Base-by-base conservation (phyloP, 306 rosid genomes). In the Begonia loranthoides region DNA sequence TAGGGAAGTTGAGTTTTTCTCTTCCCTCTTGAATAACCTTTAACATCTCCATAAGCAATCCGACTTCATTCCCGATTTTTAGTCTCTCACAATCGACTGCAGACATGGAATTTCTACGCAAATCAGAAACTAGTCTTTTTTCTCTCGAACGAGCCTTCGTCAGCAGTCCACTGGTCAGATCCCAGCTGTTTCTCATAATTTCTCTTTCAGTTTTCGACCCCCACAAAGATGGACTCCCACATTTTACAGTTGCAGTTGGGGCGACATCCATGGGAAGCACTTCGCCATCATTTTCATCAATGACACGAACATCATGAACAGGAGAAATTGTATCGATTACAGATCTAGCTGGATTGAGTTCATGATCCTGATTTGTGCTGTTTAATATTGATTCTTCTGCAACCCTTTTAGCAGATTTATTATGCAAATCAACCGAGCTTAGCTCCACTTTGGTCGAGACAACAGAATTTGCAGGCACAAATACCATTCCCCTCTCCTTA, bases 41-140 rank as follows among this genome's bases (percentile, higher is more conserved):
- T 15, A 76, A 55, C 70, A 79, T 62, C 60, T 69, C 79, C 45
- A 68, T 64, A 15, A 72, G 79, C 83, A 66, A 70, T 56, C 66
- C 83, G 12, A 76, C 79, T 56, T 76, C 83, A 41, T 53, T 63
- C 39, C 75, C 83, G 52, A 76, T 66, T 63, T 69, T 76, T 8
- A 60, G 60, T 52, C 76, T 55, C 60, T 76, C 83, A 59, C 66
- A 55, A 63, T 73, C 79, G 43, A 76, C 60, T 13, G 79, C 62
- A 52, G 83, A 66, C 76, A 72, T 58, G 2, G 83, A 76, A 46
- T 73, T 59, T 56, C 83, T 73, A 45, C 73, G 63, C 57, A 69
- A 15, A 16, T 59, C 66, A 17, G 62, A 58, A 16, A 13, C 56
- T 17, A 38, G n/a, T 51, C 51, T 12, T 46, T 62, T 61, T 41